These are phyloP conservation scores for Salix viminalis DNA, from an alignment of 345 rosid species.

Conservation along the genomic window DNA sequence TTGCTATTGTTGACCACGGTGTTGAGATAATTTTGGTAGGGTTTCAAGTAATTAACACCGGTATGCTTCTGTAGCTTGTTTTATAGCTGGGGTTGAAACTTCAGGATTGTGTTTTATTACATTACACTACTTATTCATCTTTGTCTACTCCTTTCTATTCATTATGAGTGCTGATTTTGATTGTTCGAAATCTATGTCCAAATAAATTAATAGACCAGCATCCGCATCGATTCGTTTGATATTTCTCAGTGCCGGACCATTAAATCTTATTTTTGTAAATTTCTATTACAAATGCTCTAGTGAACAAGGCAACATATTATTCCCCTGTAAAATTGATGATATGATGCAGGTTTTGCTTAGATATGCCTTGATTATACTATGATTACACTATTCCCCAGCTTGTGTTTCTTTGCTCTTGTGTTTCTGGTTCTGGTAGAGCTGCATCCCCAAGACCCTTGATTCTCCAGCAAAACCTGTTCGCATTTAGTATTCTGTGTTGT, in stretches of 20 bases:
- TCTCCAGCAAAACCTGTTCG: neutral
- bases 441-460: neutral
- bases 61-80: conserved; percentile 18
- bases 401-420: neutral
- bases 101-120: neutral
- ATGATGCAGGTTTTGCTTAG: neutral
- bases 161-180: neutral
- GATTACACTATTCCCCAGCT: neutral
- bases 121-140: neutral
- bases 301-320: neutral
- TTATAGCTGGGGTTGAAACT: conserved; percentile 2
- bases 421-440: neutral
- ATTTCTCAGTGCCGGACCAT: neutral
- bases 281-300: neutral
- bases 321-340: neutral
- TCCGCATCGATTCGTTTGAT: neutral
- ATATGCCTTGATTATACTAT: neutral
- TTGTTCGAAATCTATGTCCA: neutral
- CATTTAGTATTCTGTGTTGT: neutral
- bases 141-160: neutral
- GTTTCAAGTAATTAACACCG: conserved; percentile 7
- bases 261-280: neutral
- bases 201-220: neutral
- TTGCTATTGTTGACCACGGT: conserved; percentile 11
- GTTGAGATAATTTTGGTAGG: conserved; percentile 48